Percentiles rank a stretch among this genome's conserved stretches.
Conservation (phyloP, 805 yeast genomes). For the Metschnikowia peoriensis region DNA sequence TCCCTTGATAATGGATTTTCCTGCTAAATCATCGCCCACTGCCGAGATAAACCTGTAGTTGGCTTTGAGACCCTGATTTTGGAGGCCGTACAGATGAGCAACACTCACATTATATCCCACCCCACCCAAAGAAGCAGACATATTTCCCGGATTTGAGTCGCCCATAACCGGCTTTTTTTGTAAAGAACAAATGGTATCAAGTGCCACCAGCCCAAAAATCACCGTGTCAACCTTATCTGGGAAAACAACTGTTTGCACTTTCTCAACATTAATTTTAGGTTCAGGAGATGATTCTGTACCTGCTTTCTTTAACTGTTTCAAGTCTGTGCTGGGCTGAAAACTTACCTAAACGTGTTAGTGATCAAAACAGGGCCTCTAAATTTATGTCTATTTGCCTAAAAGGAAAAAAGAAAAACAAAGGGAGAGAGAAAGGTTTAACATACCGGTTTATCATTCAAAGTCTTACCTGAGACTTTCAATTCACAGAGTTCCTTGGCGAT, state of each 20-base stretch:
- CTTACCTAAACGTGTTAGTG: constrained; percentile 6
- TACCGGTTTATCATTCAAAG: not conserved
- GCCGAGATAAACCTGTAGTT: constrained; percentile 50
- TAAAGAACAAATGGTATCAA: constrained; percentile 64
- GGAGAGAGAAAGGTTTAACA: not conserved
- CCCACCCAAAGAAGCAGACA: constrained; percentile 67
- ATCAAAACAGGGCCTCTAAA: not conserved
- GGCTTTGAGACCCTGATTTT: constrained; percentile 6
- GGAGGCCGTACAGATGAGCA: constrained; percentile 47
- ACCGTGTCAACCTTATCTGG: constrained; percentile 28
- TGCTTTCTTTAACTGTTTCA: not conserved
- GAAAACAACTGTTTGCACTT: not conserved
- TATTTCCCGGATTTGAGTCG: constrained; percentile 75
- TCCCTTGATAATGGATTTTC: constrained; percentile 35
- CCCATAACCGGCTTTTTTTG: constrained; percentile 24
- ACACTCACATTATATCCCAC: constrained; percentile 77
- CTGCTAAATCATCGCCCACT: constrained; percentile 60
- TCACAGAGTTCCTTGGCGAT: constrained; percentile 54
- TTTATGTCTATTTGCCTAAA: not conserved
- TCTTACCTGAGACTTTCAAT: not conserved
- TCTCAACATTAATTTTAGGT: not conserved
- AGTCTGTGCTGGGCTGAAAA: constrained; percentile 11
- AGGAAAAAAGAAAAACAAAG: not conserved
- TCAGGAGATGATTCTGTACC: not conserved
- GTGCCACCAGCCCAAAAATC: constrained; percentile 73